Conservation (phyloP, 441 rosid genomes). For the Euphorbia celastroides region DNA sequence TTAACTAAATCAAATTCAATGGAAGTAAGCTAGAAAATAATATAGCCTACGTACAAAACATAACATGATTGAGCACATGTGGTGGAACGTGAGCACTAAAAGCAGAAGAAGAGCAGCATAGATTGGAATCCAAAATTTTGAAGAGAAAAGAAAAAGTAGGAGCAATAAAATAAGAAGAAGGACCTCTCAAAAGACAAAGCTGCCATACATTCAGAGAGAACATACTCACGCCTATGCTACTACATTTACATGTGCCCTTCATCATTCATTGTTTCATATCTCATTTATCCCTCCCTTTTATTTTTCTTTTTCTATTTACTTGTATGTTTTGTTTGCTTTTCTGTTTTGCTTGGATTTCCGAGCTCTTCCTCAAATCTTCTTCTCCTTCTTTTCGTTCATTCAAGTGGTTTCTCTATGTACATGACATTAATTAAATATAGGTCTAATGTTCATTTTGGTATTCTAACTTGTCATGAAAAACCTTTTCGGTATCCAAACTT, state of each 20-base stretch:
- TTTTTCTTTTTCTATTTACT: too few species aligned
- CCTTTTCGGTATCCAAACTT: too few species aligned
- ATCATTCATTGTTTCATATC: slow-evolving; percentile 5
- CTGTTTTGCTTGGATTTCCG: slow-evolving; percentile 31
- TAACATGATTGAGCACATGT: slow-evolving; percentile 37
- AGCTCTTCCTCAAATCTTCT: slow-evolving; percentile 14
- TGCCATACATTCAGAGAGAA: slow-evolving; percentile 40
- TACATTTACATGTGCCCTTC: too few species aligned
- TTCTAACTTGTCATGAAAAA: too few species aligned
- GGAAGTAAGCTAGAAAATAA: too few species aligned
- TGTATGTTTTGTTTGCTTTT: too few species aligned
- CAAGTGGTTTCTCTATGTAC: neutral
- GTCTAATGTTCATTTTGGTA: too few species aligned
- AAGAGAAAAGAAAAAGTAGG: neutral
- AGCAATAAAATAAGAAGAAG: slow-evolving; percentile 18
- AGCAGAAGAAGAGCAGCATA: slow-evolving; percentile 16
- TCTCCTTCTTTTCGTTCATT: slow-evolving; percentile 1
- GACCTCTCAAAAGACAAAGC: slow-evolving; percentile 48
- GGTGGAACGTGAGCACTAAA: slow-evolving; percentile 33
- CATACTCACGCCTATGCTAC: slow-evolving; percentile 41
- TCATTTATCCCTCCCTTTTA: too few species aligned
- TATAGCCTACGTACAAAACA: too few species aligned
- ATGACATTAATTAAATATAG: too few species aligned
- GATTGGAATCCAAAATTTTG: slow-evolving; percentile 29
- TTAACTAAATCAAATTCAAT: too few species aligned